Percentiles rank a stretch among this genome's conserved stretches.
phyloP scores from a whole-genome alignment of 805 yeast species.

The Candida chilensis region DNA sequence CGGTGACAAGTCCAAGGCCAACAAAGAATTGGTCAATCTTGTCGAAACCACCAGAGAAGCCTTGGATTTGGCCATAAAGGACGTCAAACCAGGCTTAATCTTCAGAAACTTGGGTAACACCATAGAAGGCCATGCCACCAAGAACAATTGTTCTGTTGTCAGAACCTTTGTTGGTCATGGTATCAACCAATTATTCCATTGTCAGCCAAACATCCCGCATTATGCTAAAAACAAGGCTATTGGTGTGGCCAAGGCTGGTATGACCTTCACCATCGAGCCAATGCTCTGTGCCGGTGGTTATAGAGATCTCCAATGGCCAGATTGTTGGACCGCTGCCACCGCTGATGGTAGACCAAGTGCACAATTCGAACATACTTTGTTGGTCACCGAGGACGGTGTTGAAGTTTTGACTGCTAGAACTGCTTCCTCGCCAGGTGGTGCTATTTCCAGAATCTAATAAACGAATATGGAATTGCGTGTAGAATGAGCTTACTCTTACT shows the following conservation, averaged over 20 bases:
- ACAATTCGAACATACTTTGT: constrained; percentile 88
- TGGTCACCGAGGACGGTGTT: constrained; percentile 89
- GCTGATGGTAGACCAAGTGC: constrained; percentile 87
- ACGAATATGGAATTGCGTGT: background rate
- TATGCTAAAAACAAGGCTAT: constrained; percentile 89
- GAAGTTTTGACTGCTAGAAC: constrained; percentile 83
- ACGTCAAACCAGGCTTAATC: constrained; percentile 86
- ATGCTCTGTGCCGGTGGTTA: constrained; percentile 85
- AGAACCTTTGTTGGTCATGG: constrained; percentile 94
- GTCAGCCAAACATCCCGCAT: constrained; percentile 90
- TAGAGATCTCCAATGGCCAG: constrained; percentile 89
- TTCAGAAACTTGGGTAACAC: constrained; percentile 81
- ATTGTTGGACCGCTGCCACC: constrained; percentile 92
- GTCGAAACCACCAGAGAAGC: constrained; percentile 87
- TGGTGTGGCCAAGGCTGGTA: constrained; percentile 92
- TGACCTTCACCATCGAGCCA: constrained; percentile 96
- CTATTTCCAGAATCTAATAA: constrained; percentile 44
- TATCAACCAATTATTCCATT: constrained; percentile 76
- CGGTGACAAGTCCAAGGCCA: constrained; percentile 76
- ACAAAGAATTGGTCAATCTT: constrained; percentile 76
- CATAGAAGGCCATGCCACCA: constrained; percentile 79
- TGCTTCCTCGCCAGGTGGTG: constrained; percentile 84
- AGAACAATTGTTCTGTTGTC: constrained; percentile 77
- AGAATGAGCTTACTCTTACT: constrained; percentile 2
- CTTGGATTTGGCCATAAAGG: constrained; percentile 71